Evolutionary conservation across 441 rosid genomes (phyloP), one percentile per base, ranked within the genome.

Genomic region (Gossypium schwendimanii): DNA sequence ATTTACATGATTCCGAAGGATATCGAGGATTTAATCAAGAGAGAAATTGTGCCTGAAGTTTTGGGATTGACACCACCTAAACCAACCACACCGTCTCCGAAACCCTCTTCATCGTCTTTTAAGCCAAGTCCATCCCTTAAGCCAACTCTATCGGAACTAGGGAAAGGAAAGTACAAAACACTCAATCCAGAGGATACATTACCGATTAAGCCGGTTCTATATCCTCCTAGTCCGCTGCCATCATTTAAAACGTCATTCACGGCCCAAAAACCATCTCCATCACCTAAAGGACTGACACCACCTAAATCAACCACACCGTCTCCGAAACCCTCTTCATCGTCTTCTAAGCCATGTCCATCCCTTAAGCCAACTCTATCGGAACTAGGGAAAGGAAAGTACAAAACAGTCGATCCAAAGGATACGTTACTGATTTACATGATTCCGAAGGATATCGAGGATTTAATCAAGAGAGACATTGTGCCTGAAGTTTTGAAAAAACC

Each of bases 401-500:
- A 10, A 15, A 0, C 4, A 70, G 55, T 23, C 0, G 18, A 65
- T 66, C 44, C 57, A 15, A 75, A 79, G 71, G 82, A 47, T 44
- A 4, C 26, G 2, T 55, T 69, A 14, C 71, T 73, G 26, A 60
- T 72, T 54, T 79, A 75, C 74, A 49, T 0, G 14, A 55, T 77
- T 66, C 81, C 85, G 3, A 6, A 75, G 68, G 61, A 47, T 49
- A 65, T 76, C 0, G 41, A 76, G 62, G 76, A 57, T 28, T 70
- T 81, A 57, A 72, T 81, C 39, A 66, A 75, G 82, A 77, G 52
- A 31, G 81, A 61, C 21, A 55, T 36, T 41, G 75, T 79, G 31
- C 83, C 78, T 49, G 10, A 8, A n/a, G 71, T 82, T 75, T 78
- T 84, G 21, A 15, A 24, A 10, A 65, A 33, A 15, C 76, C 79